Evolutionary conservation across 1,139 yeast genomes (phyloP).

Genomic region (Hyphopichia wangnamkhiaoensis): DNA sequence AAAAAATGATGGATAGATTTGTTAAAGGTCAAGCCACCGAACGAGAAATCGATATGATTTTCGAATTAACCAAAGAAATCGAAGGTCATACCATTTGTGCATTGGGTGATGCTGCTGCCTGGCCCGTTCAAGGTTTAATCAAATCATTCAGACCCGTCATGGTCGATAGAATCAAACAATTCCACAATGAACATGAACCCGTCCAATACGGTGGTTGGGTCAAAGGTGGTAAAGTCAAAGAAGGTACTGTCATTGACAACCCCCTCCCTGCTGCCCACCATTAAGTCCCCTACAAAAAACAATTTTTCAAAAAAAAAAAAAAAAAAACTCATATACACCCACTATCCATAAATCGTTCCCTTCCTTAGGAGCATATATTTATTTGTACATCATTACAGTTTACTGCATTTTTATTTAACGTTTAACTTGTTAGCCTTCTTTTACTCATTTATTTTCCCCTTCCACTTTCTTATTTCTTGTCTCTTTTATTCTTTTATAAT

Average conservation of each 20-base stretch:
- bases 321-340: not conserved
- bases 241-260: conserved; percentile 67
- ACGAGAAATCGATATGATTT: conserved; percentile 79
- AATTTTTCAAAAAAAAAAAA: not conserved
- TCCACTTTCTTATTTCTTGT: not conserved
- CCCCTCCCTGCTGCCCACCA: conserved; percentile 53
- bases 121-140: conserved; percentile 89
- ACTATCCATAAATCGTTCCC: not conserved
- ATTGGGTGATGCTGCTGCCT: conserved; percentile 88
- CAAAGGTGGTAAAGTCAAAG: conserved; percentile 56
- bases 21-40: conserved; percentile 74
- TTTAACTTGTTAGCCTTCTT: too few species aligned
- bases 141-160: conserved; percentile 80
- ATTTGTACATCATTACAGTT: conserved; percentile 2
- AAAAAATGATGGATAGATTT: conserved; percentile 82
- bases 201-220: conserved; percentile 80
- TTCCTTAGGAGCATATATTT: conserved; percentile 1
- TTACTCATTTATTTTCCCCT: not conserved
- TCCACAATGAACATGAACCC: conserved; percentile 39
- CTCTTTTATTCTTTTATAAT: too few species aligned
- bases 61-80: conserved; percentile 78
- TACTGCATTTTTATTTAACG: conserved; percentile 1
- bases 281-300: conserved; percentile 9
- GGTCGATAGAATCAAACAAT: conserved; percentile 66
- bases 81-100: conserved; percentile 94